Evolutionary conservation across 768 basidiomycete genomes (phyloP).

Genomic region (Suillus placidus): DNA sequence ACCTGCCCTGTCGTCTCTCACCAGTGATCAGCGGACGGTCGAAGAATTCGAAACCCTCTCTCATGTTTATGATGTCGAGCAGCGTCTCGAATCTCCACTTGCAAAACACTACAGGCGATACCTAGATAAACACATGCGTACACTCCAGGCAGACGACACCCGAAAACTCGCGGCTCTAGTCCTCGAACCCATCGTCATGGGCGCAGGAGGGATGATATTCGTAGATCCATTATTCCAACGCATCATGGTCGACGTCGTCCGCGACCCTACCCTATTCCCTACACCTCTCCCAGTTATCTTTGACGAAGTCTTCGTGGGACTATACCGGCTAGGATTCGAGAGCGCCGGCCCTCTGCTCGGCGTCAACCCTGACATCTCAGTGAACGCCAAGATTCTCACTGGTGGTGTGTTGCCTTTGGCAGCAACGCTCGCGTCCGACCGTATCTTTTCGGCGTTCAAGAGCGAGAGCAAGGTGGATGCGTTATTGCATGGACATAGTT

Average conservation of each 20-base stretch:
- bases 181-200: constrained; percentile 90
- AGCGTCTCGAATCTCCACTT: constrained; percentile 60
- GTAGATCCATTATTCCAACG: constrained; percentile 97
- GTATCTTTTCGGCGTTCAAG: constrained; percentile 80
- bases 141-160: constrained; percentile 49
- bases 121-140: constrained; percentile 42
- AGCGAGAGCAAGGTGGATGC: constrained; percentile 80
- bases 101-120: constrained; percentile 64
- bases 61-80: constrained; percentile 70
- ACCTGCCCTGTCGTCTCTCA: constrained; percentile 41
- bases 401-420: constrained; percentile 90
- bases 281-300: constrained; percentile 85
- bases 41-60: constrained; percentile 45
- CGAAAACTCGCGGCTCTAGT: constrained; percentile 73
- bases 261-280: constrained; percentile 43
- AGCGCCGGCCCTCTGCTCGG: constrained; percentile 69
- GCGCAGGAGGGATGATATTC: constrained; percentile 96
- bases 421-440: constrained; percentile 78
- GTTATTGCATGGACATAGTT: constrained; percentile 92
- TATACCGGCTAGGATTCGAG: constrained; percentile 82
- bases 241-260: constrained; percentile 79
- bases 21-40: constrained; percentile 14
- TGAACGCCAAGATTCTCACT: constrained; percentile 91
- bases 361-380: constrained; percentile 81
- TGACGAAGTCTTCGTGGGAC: constrained; percentile 94